Base-by-base conservation (phyloP, 352 stramenopile genomes). In the Globisporangium nagaii region DNA sequence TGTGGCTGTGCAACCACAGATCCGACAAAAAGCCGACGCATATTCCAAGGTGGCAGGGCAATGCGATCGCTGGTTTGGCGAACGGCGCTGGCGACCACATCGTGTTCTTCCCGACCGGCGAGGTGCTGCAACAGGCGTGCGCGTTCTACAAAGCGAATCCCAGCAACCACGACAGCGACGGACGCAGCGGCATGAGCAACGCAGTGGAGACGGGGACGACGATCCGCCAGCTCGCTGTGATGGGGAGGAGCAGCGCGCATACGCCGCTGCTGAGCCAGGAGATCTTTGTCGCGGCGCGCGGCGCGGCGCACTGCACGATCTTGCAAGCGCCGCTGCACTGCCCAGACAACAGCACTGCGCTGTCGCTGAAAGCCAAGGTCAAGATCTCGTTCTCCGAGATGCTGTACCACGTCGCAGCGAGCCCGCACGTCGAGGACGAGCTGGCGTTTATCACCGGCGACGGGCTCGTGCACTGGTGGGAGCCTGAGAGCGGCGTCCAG, bases 61-160 rank as follows among this genome's bases (percentile, higher is more conserved):
- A 90, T 58, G 72, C 72, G 28, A 63, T 90, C 36, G 51, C 73
- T 30, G 80, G 75, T 35, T 56, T 73, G 9, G 55, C 59, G 30
- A 64, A 52, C 8, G 42, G 53, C 2, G 52, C 70, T 7, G 65
- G 61, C 5, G 59, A 73, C 20, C 75, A 88, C 42, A 55, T 85
- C 3, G 63, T 90, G 19, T 85, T 90, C 63, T 86, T 84, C 45
- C 78, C 80, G 15, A 84, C 73, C 0, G 78, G 78, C 12, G 58
- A 84, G 19, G 70, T 89, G 4, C 49, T 90, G 49, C 80, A 90
- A 50, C 75, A 88, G 60, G 78, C 67, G 30, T 79, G 74, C 20
- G 68, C 69, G 17, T 76, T 79, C 56, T 82, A 76, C 46, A 73
- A 62, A 30, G 53, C 45, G 0, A 41, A 58, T n/a, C 55, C 19